These are phyloP conservation scores for Lentinula sp. DNA, from an alignment of 768 basidiomycete genomes.

Conservation along the genomic window DNA sequence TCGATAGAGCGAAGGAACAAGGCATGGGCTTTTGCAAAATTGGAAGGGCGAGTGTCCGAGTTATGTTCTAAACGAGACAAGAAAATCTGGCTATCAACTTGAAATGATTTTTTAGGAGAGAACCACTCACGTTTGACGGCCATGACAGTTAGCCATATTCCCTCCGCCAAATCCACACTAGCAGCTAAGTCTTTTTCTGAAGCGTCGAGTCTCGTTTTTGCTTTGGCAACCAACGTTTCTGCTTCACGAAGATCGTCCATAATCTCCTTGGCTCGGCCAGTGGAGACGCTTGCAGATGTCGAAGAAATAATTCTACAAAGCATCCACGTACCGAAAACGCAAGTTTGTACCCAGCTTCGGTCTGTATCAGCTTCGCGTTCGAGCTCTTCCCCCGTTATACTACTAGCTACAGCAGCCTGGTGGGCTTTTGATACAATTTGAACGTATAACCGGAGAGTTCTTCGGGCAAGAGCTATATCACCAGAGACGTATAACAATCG, in stretches of 20 bases:
- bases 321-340: constrained; percentile 75
- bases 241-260: constrained; percentile 62
- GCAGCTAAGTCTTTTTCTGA: constrained; percentile 50
- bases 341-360: constrained; percentile 66
- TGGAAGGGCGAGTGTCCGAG: constrained; percentile 48
- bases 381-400: constrained; percentile 14
- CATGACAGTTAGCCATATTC: constrained; percentile 65
- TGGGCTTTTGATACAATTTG: constrained; percentile 81
- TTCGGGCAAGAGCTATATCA: constrained; percentile 57
- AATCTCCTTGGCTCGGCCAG: constrained; percentile 21
- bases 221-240: constrained; percentile 51
- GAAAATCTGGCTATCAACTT: background rate
- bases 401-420: constrained; percentile 32
- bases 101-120: background rate
- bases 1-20: constrained; percentile 45
- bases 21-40: constrained; percentile 50
- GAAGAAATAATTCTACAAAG: constrained; percentile 47
- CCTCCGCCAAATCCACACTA: constrained; percentile 60
- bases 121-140: constrained; percentile 54
- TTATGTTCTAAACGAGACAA: constrained; percentile 49
- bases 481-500: constrained; percentile 61
- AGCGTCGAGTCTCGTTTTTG: constrained; percentile 44
- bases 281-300: background rate
- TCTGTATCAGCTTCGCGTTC: constrained; percentile 59
- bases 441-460: constrained; percentile 75